Base-by-base conservation (phyloP, 2,329 filamentous ascomycete species). In the Fusarium sterilihyphosum region DNA sequence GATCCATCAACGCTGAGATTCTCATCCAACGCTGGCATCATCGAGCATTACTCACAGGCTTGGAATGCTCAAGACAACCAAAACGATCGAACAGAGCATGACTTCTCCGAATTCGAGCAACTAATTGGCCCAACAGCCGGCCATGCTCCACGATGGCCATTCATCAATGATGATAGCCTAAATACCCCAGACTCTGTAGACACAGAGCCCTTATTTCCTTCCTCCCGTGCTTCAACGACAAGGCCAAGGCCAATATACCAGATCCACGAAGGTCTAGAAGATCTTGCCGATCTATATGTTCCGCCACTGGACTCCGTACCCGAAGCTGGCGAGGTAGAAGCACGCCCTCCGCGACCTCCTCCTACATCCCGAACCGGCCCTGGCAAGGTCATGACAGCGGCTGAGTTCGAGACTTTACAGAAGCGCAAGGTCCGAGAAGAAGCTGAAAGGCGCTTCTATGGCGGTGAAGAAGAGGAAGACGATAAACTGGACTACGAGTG, bases 81-180 rank as follows among this genome's bases (percentile, higher is more conserved):
- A 10, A 5, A 10, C 8, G 12, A 17, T 10, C 22, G 61, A 3
- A 14, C 37, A 33, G 44, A 33, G 6, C 29, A 46, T 14, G 29
- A 26, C 18, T 52, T 41, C 3, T 9, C 20, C 7, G 26, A n/a
- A 8, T 43, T 49, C 17, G 41, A 43, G 20, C 52, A 44, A 40
- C 40, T 65, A 3, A 33, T 65, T 24, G 59, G 46, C 9, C 24
- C 69, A 20, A 61, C 24, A n/a, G 37, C n/a, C 20, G 26, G 40
- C 6, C 43, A 65, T 9, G 49, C 64, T 33, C 69, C 70, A 5
- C 65, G 69, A 7, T 73, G 70, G 70, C 70, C 70, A 22, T 73
- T 73, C 35, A 73, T 73, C 57, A 73, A 65, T 20, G 65, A 73
- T 17, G 70, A 73, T 22, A 35, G 52, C 18, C 38, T 73, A 24